Base-by-base conservation (phyloP, 257 asterid species). In the Fraxinus cuspidata region DNA sequence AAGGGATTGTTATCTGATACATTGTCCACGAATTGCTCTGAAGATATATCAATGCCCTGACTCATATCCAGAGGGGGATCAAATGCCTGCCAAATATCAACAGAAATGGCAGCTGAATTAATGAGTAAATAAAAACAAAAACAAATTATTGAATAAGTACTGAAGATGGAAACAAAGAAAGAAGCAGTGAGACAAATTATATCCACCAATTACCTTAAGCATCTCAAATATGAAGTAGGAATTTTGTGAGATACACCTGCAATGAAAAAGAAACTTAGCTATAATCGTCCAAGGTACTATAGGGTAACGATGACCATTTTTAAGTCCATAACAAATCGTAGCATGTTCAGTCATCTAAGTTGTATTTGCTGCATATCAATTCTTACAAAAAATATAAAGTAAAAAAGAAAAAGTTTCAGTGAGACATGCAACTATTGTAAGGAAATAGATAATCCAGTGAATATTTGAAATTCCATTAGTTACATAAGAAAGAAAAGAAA, bases 21-120 rank as follows among this genome's bases (percentile, higher is more conserved):
- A 78, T 82, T 81, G 68, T 84, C 84, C 71, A 68, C 83, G 63
- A 38, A 71, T 77, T 81, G 89, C 35, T 83, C 86, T 60, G 87
- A 90, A 80, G 87, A 81, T 74, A 76, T 78, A 81, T 86, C 81
- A 78, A 76, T 49, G 76, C 84, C 92, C 84, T 83, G 84, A 78
- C 90, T 93, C 92, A 95, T 80, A 82, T 95, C 98, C 83, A 95
- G 77, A 29, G 99, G 99, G 78, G 98, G 98, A 72, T 95, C 99
- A 89, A 95, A 95, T 72, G 93, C 90, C 99, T 95, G 89, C 81
- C 74, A 82, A 89, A 69, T 77, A 74, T 77, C 74, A 79, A 72
- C 84, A 63, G 42, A 70, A 38, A 16, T 58, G 38, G 69, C 29
- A 75, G 80, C 68, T 18, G 13, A 78, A 67, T 72, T 67, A 38